A percentile compares a stretch with the other conserved stretches of the same genome.
phyloP scores from a whole-genome alignment of 257 asterid species.

The Coffea canephora region DNA sequence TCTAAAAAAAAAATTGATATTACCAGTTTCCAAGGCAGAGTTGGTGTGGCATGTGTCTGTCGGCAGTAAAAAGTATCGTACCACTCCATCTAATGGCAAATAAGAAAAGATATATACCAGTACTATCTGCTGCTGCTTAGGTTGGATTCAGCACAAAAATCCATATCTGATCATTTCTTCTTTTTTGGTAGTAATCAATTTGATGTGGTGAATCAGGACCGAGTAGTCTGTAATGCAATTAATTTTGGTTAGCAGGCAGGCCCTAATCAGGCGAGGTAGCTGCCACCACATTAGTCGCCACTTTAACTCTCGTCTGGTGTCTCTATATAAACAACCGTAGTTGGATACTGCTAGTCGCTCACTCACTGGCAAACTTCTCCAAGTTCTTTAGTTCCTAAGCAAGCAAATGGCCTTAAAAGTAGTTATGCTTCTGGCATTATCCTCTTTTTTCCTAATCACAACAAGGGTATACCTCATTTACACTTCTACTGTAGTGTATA shows the following conservation, averaged over 20 bases:
- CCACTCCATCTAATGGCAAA: background rate
- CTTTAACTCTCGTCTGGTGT: background rate
- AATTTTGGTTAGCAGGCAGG: background rate
- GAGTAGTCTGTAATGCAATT: background rate
- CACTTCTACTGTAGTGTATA: too few species aligned
- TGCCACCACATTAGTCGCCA: background rate
- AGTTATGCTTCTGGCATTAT: conserved; percentile 28
- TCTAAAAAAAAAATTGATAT: background rate
- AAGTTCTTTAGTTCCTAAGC: background rate
- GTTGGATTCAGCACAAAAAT: background rate
- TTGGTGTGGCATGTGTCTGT: background rate
- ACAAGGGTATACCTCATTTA: conserved; percentile 30
- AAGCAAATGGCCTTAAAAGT: conserved; percentile 37
- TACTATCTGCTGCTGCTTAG: background rate
- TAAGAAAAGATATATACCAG: background rate
- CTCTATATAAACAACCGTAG: background rate
- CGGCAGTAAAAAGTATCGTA: background rate
- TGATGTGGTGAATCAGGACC: background rate
- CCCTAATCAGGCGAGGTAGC: background rate
- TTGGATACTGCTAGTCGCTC: background rate
- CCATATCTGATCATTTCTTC: background rate
- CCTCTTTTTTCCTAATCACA: conserved; percentile 38
- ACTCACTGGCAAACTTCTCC: background rate
- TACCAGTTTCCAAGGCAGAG: background rate
- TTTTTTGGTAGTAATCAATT: too few species aligned